Base-by-base conservation (phyloP, 78 protist genomes). In the Tieghemostelium lacteum region DNA sequence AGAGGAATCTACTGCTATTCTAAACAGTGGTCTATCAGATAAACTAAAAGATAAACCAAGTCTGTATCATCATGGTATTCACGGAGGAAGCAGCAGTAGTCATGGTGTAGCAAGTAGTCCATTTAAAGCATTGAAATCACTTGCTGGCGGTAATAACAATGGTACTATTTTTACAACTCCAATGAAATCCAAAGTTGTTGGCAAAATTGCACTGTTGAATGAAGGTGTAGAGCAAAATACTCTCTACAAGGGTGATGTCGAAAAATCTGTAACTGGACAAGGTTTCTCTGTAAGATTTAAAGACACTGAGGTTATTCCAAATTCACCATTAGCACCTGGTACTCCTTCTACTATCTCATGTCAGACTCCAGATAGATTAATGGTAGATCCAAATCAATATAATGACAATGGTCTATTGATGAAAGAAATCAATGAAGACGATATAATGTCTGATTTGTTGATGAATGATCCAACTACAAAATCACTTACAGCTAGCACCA, bases 171-270 rank as follows among this genome's bases (percentile, higher is more conserved):
- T 14, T 17, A 31, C 19, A 42, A 75, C 86, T 19, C 86, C 86
- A 49, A 26, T 49, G 4, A 34, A 45, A 31, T 40, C 86, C 3
- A 60, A 33, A 19, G 29, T 62, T 50, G 20, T 33, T 45, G 86
- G 86, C 29, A 75, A 75, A 45, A 52, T 75, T 40, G 86, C 86
- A 29, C 36, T 75, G 17, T n/a, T 75, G 33, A 60, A 75, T 49
- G 86, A 75, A 26, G 29, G 72, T 63, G 1, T 12, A 14, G 86
- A 62, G 1, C 73, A 60, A 6, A 75, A 63, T 5, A 62, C 71
- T 16, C 52, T 75, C 34, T 75, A 58, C 39, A 75, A 60, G 3
- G 86, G 86, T 49, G 86, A 75, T 62, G 42, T 75, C n/a, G 86
- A 75, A 63, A 75, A 75, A 45, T 62, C 73, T 1, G 37, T 75